These are phyloP conservation scores for Yamadazyma paraphyllophila DNA, from an alignment of 805 yeast genomes.

Conservation along the genomic window DNA sequence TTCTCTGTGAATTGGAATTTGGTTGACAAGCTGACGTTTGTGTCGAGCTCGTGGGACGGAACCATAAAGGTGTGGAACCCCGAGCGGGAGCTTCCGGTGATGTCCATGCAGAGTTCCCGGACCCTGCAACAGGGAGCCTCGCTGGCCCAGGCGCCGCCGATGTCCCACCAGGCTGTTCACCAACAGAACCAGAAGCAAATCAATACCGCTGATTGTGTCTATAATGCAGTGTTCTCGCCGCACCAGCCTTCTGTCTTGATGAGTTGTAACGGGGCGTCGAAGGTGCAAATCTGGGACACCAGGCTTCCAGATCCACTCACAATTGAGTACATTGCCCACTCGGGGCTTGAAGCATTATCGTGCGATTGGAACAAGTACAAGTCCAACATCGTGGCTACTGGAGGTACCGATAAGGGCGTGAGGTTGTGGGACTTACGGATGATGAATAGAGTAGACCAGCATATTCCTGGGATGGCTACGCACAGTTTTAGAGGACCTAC, in stretches of 20 bases:
- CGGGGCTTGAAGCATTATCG: constrained; percentile 74
- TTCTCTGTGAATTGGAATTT: constrained; percentile 73
- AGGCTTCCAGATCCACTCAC: constrained; percentile 63
- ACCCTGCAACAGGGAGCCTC: constrained; percentile 22
- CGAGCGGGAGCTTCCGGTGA: constrained; percentile 49
- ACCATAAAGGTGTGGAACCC: constrained; percentile 79
- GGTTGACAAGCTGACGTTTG: constrained; percentile 64
- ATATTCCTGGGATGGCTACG: constrained; percentile 33
- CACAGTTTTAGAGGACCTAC: constrained; percentile 54
- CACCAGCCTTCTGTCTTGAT: constrained; percentile 71
- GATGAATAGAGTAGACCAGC: constrained; percentile 42
- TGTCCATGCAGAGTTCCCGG: constrained; percentile 44
- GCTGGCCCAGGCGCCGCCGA: constrained; percentile 30
- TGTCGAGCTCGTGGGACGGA: constrained; percentile 92
- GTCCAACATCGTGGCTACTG: constrained; percentile 75
- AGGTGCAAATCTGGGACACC: constrained; percentile 77
- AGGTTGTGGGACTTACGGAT: constrained; percentile 87
- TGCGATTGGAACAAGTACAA: constrained; percentile 92
- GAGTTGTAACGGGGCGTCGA: constrained; percentile 73
- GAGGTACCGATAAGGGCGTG: constrained; percentile 86
- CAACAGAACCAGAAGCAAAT: constrained; percentile 25
- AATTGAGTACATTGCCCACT: constrained; percentile 65
- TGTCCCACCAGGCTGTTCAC: constrained; percentile 37
- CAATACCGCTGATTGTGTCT: constrained; percentile 59
- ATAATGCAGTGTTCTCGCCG: constrained; percentile 79